A percentile compares a stretch with the other conserved stretches of the same genome.
These are phyloP conservation scores for Monilinia aucupariae DNA, from an alignment of 2,329 filamentous ascomycete species.

Conservation along the genomic window DNA sequence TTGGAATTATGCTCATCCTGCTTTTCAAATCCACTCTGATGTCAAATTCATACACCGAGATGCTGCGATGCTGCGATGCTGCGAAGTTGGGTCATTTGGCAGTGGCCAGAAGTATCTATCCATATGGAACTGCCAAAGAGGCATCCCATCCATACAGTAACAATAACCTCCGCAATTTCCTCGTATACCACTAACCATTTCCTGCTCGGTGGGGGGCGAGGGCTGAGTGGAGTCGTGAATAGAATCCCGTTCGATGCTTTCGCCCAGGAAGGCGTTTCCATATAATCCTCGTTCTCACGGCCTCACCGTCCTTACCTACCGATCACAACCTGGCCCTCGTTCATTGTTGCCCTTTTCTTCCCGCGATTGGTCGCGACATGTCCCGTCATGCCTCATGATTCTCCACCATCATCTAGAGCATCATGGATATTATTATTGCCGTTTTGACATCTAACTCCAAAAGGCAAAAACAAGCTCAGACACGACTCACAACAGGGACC, in stretches of 20 bases:
- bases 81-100: not conserved
- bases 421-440: not conserved
- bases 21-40: not conserved
- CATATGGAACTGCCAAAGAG: not conserved
- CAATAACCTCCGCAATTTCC: not conserved
- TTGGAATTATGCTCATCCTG: not conserved
- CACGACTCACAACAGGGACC: not conserved
- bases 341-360: not conserved
- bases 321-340: not conserved
- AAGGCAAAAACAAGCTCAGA: not conserved
- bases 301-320: not conserved
- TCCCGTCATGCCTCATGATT: not conserved
- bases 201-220: not conserved
- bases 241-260: not conserved
- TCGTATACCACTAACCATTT: conserved; percentile 3
- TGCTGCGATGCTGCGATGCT: not conserved
- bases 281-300: not conserved
- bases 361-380: conserved; percentile 5
- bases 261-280: too few species aligned
- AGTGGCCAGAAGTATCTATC: not conserved
- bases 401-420: not conserved
- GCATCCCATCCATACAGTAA: not conserved
- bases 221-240: not conserved
- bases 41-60: not conserved
- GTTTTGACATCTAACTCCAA: not conserved